phyloP scores from a whole-genome alignment of 495 filamentous ascomycete genomes.

The Neurospora terricola region DNA sequence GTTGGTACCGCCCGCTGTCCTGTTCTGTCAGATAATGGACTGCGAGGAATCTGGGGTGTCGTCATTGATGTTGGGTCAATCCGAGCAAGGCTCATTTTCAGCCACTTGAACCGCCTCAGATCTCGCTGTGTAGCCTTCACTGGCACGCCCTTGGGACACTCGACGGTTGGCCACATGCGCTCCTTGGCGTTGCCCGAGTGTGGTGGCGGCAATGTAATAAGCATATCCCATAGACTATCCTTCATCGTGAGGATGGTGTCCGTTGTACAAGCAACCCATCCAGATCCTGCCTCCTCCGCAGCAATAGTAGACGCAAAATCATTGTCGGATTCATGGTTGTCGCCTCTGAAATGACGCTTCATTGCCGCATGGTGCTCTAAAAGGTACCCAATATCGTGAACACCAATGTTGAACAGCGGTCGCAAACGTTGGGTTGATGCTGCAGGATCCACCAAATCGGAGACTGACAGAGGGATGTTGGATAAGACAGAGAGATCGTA shows the following conservation, averaged over 20 bases:
- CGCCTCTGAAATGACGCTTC: slow-evolving; percentile 16
- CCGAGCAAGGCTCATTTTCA: slow-evolving; percentile 56
- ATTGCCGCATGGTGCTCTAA: slow-evolving; percentile 39
- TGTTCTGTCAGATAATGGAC: neutral
- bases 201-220: slow-evolving; percentile 66
- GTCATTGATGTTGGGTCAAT: slow-evolving; percentile 23
- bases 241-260: slow-evolving; percentile 86
- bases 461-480: slow-evolving; percentile 56
- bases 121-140: slow-evolving; percentile 91
- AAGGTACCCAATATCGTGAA: slow-evolving; percentile 82
- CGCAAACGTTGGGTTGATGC: slow-evolving; percentile 56
- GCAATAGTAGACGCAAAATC: neutral
- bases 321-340: slow-evolving; percentile 9
- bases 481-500: slow-evolving; percentile 90
- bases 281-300: slow-evolving; percentile 42
- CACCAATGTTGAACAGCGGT: slow-evolving; percentile 80
- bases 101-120: slow-evolving; percentile 62
- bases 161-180: slow-evolving; percentile 67
- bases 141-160: slow-evolving; percentile 44
- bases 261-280: slow-evolving; percentile 92
- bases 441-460: slow-evolving; percentile 51
- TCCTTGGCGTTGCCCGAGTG: slow-evolving; percentile 43
- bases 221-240: slow-evolving; percentile 72
- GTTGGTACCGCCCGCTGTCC: neutral
- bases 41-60: slow-evolving; percentile 14